These are phyloP conservation scores for Saturnispora ahearnii DNA, from an alignment of 805 yeast species.

Conservation along the genomic window DNA sequence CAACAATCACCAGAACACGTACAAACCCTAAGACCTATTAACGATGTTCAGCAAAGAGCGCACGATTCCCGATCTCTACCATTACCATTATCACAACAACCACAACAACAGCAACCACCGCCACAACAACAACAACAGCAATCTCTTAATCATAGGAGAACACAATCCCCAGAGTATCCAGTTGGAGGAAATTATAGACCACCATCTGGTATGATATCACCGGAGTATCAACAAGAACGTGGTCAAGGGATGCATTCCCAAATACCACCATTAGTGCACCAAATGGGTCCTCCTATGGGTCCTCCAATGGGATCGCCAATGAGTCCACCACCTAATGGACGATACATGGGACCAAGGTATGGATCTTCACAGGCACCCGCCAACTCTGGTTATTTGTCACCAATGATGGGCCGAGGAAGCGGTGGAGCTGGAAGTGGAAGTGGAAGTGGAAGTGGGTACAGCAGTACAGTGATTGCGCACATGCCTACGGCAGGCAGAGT, in stretches of 20 bases:
- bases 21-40: background rate
- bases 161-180: background rate
- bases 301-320: background rate
- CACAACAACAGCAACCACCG: background rate
- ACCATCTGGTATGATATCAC: background rate
- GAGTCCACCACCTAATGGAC: background rate
- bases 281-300: background rate
- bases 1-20: slow-evolving; percentile 1
- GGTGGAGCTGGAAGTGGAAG: background rate
- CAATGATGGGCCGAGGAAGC: background rate
- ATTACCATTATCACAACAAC: background rate
- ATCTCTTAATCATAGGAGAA: background rate
- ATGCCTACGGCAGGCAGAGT: slow-evolving; percentile 40
- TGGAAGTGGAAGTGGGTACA: background rate
- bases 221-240: background rate
- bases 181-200: background rate
- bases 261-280: background rate
- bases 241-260: background rate
- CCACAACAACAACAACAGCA: background rate
- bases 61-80: background rate
- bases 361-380: background rate
- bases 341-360: background rate
- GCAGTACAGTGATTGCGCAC: slow-evolving; percentile 29
- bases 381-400: background rate
- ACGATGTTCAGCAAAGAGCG: background rate